Percentiles rank a stretch among this genome's conserved stretches.
Conservation (phyloP, 257 asterid species). For the Echites panduratus region DNA sequence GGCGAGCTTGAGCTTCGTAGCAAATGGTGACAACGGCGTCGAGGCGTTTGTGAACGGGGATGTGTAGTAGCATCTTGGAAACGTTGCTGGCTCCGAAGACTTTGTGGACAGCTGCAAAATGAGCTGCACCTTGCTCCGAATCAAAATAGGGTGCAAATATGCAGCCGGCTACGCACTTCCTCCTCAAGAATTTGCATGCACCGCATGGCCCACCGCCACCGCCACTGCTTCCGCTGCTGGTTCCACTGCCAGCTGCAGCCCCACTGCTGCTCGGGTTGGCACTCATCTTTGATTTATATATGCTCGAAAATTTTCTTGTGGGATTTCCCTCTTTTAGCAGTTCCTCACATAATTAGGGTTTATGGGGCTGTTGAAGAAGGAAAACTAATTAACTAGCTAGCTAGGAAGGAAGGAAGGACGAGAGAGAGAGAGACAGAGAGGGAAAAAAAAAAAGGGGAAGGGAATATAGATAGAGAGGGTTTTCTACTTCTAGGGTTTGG, state of each 20-base stretch:
- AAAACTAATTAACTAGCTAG: no score
- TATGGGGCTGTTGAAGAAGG: slow-evolving; percentile 7
- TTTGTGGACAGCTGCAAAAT: slow-evolving; percentile 95
- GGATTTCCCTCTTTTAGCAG: neutral
- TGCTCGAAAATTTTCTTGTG: neutral
- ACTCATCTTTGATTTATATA: slow-evolving; percentile 30
- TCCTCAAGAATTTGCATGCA: slow-evolving; percentile 94
- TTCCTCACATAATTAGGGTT: slow-evolving; percentile 26
- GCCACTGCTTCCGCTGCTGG: slow-evolving; percentile 22
- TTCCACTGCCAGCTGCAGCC: slow-evolving; percentile 20
- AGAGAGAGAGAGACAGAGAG: slow-evolving; percentile 6
- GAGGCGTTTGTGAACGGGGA: slow-evolving; percentile 65
- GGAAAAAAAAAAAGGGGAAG: neutral
- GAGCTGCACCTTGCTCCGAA: slow-evolving; percentile 94
- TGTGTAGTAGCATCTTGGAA: slow-evolving; percentile 76
- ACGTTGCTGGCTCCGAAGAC: slow-evolving; percentile 98
- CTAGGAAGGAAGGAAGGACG: neutral
- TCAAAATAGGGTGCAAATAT: slow-evolving; percentile 92
- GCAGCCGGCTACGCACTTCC: slow-evolving; percentile 87
- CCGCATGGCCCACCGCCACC: slow-evolving; percentile 89
- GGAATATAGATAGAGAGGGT: slow-evolving; percentile 6
- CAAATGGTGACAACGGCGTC: slow-evolving; percentile 89
- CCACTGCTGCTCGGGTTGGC: slow-evolving; percentile 32
- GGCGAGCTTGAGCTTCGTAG: slow-evolving; percentile 86
- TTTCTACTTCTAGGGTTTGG: slow-evolving; percentile 58